Evolutionary conservation across 2,329 filamentous ascomycete species (phyloP), one percentile per base, ranked within the genome.

Genomic region (Diaporthe vexans): DNA sequence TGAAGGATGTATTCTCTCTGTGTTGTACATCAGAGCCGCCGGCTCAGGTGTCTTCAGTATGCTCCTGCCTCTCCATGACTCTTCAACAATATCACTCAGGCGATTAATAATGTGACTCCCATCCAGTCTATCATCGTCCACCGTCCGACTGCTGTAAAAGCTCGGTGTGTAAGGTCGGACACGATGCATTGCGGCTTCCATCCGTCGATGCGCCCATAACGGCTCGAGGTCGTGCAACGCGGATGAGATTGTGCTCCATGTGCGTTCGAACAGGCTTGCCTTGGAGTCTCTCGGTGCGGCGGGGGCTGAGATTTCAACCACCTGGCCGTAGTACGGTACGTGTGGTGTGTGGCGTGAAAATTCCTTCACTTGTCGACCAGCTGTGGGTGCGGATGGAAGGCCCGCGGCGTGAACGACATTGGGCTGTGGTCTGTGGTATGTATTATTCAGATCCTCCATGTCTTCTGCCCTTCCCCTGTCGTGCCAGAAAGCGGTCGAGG

Each of bases 11-110:
- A 6, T 26, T 33, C 15, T 52, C 13, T 33, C 43, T 24, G 29
- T 19, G 19, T 1, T n/a, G 10, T n/a, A 51, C 5, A 51, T 33
- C 2, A 17, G 10, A 29, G 24, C 43, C 19, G 43, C 61, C 6
- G 43, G 43, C 7, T 67, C 61, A 0, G 61, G 61, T 11, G 61
- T 67, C 29, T 67, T 24, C 26, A 67, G 43, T 24, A 67, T 35
- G 5, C 61, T 67, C 46, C 61, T 67, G 19, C 24, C 43, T 48
- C 26, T 67, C 61, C 61, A 51, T 51, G 61, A 67, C 29, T 67
- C 61, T 24, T 67, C 61, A 13, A 52, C 61, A 19, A 67, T 67
- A 24, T 51, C 43, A 46, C 61, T 51, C 6, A 67, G 43, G 21
- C 61, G 61, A 21, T 15, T 52, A 29, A 52, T 35, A 24, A 51